phyloP scores from a whole-genome alignment of 257 asterid species.

The Nicotiana undulata region DNA sequence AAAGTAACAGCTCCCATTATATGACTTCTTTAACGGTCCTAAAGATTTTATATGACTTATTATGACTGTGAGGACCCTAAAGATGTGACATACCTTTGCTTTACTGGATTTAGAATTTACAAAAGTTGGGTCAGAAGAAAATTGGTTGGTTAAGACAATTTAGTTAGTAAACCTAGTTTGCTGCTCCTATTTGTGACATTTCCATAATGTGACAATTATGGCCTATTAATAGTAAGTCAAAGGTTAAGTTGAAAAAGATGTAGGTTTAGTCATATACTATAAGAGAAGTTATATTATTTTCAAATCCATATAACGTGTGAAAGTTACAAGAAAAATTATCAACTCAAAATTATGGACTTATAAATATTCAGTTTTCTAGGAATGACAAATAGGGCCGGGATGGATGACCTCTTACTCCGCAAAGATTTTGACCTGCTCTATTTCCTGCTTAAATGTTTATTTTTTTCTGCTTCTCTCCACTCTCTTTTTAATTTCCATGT shows the following conservation, averaged over 20 bases:
- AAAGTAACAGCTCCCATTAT: not conserved
- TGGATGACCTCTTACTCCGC: not conserved
- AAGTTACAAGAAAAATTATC: too few species aligned
- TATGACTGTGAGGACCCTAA: conserved; percentile 3
- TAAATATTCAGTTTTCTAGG: not conserved
- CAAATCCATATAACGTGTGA: too few species aligned
- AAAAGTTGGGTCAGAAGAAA: not conserved
- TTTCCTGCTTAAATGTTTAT: too few species aligned
- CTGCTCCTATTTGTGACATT: conserved; percentile 1
- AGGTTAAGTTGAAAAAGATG: not conserved
- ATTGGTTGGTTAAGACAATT: not conserved
- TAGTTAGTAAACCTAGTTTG: not conserved
- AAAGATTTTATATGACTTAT: conserved; percentile 1
- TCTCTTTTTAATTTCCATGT: too few species aligned
- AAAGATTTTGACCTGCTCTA: too few species aligned
- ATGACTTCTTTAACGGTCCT: not conserved
- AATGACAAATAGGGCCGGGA: not conserved
- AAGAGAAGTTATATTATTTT: too few species aligned
- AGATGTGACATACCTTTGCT: not conserved
- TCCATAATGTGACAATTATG: not conserved
- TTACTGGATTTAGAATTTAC: conserved; percentile 3
- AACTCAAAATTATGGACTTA: not conserved
- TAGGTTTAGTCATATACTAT: not conserved
- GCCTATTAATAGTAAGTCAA: not conserved
- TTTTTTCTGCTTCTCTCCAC: too few species aligned